These are phyloP conservation scores for Kewa caespitosa DNA, from an alignment of 179 eudicot genomes.

Conservation along the genomic window DNA sequence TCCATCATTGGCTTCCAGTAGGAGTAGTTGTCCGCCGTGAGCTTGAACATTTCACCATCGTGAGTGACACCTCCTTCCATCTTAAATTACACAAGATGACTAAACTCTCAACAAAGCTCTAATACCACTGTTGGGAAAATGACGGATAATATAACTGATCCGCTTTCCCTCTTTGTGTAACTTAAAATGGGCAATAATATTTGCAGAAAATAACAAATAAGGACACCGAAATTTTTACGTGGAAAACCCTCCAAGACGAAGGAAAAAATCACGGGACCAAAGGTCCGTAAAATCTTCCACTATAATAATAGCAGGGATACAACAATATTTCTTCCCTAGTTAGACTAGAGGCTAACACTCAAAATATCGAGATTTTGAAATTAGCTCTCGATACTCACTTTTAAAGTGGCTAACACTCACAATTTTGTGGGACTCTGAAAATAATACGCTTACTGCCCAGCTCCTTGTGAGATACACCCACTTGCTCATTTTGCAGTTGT, in stretches of 20 bases:
- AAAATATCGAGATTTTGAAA: no score
- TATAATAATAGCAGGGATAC: not conserved
- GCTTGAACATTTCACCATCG: not conserved
- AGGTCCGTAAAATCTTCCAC: not conserved
- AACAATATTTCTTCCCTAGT: not conserved
- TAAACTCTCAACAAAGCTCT: not conserved
- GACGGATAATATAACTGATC: not conserved
- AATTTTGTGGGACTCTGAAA: no score
- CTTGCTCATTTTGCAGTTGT: no score
- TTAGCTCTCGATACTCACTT: no score
- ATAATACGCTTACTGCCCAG: no score
- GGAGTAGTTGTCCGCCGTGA: not conserved
- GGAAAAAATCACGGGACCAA: conserved; percentile 6
- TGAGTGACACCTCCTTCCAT: not conserved
- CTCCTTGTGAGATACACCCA: no score
- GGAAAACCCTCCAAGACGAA: not conserved
- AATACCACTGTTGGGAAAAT: not conserved
- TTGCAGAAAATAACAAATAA: not conserved
- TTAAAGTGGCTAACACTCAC: no score
- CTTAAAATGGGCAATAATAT: not conserved
- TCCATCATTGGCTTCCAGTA: not conserved
- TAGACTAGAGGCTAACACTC: not conserved
- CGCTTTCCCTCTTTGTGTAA: not conserved
- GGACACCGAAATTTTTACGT: not conserved
- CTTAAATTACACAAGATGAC: not conserved